Percentiles rank a stretch among this genome's conserved stretches.
Conservation (phyloP, 2,329 filamentous ascomycete species). For the Penicillium oxalicum region DNA sequence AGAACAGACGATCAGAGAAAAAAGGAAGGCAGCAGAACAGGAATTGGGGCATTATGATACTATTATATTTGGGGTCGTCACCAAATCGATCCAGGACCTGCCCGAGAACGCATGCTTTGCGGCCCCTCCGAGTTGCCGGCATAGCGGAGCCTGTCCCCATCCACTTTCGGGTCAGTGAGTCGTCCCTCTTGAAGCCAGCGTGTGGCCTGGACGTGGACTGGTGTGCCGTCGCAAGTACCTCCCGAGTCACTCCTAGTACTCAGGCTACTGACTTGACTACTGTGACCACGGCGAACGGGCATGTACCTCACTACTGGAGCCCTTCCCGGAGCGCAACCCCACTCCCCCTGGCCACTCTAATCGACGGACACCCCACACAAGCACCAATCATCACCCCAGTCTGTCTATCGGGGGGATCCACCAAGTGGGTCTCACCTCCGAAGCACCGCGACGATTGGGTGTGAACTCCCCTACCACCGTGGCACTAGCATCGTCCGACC, state of each 20-base stretch:
- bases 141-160: neutral
- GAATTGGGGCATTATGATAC: neutral
- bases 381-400: constrained; percentile 9
- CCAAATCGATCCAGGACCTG: neutral
- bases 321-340: constrained; percentile 2
- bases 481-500: constrained; percentile 6
- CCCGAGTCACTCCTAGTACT: no score
- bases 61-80: neutral
- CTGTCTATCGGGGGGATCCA: constrained; percentile 9
- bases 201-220: no score
- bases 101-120: neutral
- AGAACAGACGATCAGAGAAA: no score
- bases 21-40: no score
- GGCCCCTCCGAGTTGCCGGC: constrained; percentile 1
- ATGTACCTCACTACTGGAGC: neutral
- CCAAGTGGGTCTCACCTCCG: constrained; percentile 4
- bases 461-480: constrained; percentile 6
- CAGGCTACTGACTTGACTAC: no score
- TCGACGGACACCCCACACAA: constrained; percentile 8
- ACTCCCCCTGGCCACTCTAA: constrained; percentile 12
- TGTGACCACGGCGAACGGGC: no score
- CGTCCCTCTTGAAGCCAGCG: no score
- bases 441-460: neutral
- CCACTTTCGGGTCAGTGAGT: no score
- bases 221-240: no score